Percentiles rank a stretch among this genome's conserved stretches.
phyloP scores from a whole-genome alignment of 2,329 filamentous ascomycete species.

The Zymoseptoria tritici region DNA sequence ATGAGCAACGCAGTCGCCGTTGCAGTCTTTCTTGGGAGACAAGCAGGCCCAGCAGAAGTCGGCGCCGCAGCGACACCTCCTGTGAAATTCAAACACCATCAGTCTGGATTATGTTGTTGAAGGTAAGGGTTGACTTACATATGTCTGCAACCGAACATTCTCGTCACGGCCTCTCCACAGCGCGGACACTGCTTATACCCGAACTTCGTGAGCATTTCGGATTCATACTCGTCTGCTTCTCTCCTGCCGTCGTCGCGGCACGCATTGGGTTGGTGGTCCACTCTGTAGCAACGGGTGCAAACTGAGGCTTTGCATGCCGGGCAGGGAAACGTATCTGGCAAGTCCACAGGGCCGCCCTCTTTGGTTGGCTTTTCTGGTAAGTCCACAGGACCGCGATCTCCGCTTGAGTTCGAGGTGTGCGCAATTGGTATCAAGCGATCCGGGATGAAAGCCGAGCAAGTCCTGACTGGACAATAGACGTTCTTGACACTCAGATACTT shows the following conservation, averaged over 20 bases:
- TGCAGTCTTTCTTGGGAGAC: conserved; percentile 29
- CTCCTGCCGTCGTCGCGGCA: conserved; percentile 26
- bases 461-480: conserved; percentile 43
- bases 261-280: conserved; percentile 31
- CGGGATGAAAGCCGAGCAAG: conserved; percentile 44
- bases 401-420: no score
- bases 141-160: conserved; percentile 44
- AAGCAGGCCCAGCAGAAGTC: conserved; percentile 45
- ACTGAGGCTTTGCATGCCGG: conserved; percentile 38
- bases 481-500: conserved; percentile 41
- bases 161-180: conserved; percentile 42
- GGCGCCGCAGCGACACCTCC: conserved; percentile 41
- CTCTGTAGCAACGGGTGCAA: conserved; percentile 39
- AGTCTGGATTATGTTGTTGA: neutral
- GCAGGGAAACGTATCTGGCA: conserved; percentile 30
- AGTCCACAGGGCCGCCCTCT: no score
- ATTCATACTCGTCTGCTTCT: conserved; percentile 24
- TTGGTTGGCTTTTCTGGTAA: no score
- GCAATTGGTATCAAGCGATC: conserved; percentile 17
- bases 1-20: conserved; percentile 1
- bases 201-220: conserved; percentile 35
- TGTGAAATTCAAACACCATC: neutral
- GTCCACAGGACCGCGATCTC: no score
- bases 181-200: conserved; percentile 46
- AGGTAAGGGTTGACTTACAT: conserved; percentile 21